Conservation (phyloP, 768 basidiomycete species). For the Phaeotremella skinneri region DNA sequence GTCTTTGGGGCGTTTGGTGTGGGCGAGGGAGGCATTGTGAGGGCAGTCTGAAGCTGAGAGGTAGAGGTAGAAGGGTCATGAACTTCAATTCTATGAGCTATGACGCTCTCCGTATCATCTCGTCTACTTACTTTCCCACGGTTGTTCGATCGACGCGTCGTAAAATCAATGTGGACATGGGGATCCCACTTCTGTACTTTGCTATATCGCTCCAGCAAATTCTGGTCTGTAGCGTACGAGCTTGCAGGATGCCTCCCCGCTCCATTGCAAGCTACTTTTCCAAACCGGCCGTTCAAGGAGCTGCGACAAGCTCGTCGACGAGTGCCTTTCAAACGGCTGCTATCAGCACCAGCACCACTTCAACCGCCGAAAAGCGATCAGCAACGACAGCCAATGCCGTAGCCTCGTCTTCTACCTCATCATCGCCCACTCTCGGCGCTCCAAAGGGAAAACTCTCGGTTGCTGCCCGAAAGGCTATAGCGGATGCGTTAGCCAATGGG, state of each 20-base stretch:
- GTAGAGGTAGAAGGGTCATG: too few relatives aligned
- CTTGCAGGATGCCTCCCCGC: neutral
- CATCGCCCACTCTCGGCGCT: neutral
- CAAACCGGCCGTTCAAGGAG: neutral
- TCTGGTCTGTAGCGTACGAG: neutral
- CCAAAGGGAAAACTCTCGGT: neutral
- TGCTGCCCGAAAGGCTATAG: constrained; percentile 5
- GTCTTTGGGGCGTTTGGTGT: constrained; percentile 57
- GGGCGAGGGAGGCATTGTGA: constrained; percentile 34
- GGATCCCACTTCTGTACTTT: neutral
- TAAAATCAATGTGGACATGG: neutral
- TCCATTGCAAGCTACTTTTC: neutral
- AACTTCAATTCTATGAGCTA: too few relatives aligned
- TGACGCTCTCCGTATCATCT: too few relatives aligned
- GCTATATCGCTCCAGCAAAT: too few relatives aligned
- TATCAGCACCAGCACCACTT: neutral
- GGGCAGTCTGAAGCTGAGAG: too few relatives aligned
- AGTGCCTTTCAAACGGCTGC: neutral
- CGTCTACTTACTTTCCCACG: neutral
- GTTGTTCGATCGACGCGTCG: neutral
- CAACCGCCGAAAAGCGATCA: neutral
- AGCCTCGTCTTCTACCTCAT: neutral
- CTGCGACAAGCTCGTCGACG: neutral
- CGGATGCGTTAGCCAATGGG: neutral
- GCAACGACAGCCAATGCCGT: neutral